Percentiles rank a stretch among this genome's conserved stretches.
Evolutionary conservation across 108 stramenopile genomes (phyloP).

Genomic region (Tribonema minus): DNA sequence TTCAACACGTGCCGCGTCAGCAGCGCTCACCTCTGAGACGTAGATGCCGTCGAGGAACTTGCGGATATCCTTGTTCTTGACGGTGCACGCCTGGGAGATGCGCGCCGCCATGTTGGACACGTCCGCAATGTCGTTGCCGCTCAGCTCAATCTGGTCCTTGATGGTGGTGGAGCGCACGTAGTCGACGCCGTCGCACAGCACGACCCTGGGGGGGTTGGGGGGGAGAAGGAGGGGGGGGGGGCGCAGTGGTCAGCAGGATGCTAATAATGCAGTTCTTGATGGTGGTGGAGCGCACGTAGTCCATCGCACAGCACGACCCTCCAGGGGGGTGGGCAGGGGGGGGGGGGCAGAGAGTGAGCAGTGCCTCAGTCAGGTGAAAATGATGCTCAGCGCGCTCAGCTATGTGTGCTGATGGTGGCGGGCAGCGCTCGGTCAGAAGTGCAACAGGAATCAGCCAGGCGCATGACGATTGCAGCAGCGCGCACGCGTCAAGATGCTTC

Average conservation of each 20-base stretch:
- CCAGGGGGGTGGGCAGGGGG: background rate
- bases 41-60: constrained; percentile 99
- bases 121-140: constrained; percentile 90
- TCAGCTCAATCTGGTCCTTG: constrained; percentile 96
- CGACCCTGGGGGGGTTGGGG: constrained; percentile 32
- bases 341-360: too few relatives aligned
- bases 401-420: too few relatives aligned
- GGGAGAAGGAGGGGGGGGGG: too few relatives aligned
- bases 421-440: too few relatives aligned
- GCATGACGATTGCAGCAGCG: too few relatives aligned
- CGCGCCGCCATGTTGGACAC: constrained; percentile 90
- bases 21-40: constrained; percentile 79
- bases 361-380: too few relatives aligned
- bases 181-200: constrained; percentile 79
- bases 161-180: constrained; percentile 85
- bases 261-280: background rate
- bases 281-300: background rate
- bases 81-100: constrained; percentile 90
- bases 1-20: background rate
- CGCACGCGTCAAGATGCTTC: too few relatives aligned
- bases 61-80: constrained; percentile 99
- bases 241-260: too few relatives aligned
- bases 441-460: too few relatives aligned
- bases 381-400: too few relatives aligned
- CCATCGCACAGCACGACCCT: background rate